Conservation (phyloP, 2,329 filamentous ascomycete species). For the Coniochaeta sp. region DNA sequence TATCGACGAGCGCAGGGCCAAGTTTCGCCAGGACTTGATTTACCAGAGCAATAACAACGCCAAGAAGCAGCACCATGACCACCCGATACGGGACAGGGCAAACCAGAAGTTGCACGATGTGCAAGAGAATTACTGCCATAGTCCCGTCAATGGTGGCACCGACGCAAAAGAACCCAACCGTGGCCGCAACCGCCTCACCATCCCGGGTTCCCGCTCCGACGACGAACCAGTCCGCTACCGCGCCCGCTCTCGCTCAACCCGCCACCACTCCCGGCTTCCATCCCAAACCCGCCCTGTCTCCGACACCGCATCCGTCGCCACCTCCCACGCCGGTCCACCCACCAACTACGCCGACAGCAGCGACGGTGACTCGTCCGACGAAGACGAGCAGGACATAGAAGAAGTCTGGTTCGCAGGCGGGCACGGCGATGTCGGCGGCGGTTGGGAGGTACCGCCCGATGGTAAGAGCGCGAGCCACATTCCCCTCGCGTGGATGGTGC, state of each 20-base stretch:
- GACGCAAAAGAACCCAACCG: not conserved
- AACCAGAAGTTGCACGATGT: constrained; percentile 18
- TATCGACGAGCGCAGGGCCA: constrained; percentile 64
- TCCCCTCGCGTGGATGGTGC: constrained; percentile 61
- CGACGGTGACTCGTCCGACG: constrained; percentile 37
- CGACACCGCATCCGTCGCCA: not conserved
- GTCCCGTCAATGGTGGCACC: constrained; percentile 6
- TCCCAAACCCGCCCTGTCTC: not conserved
- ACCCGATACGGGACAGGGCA: constrained; percentile 10
- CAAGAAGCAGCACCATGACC: not conserved
- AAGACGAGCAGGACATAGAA: constrained; percentile 61
- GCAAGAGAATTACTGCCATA: constrained; percentile 28
- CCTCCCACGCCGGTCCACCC: not conserved
- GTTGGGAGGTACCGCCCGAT: constrained; percentile 54
- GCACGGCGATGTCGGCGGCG: constrained; percentile 73
- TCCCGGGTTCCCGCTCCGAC: not conserved
- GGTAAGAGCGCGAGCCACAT: constrained; percentile 59
- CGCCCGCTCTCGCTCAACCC: constrained; percentile 15
- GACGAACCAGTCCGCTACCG: constrained; percentile 34
- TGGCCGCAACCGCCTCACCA: not conserved
- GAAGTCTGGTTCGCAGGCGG: constrained; percentile 78
- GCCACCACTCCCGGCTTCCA: constrained; percentile 17
- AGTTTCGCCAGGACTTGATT: constrained; percentile 65
- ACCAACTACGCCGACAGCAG: constrained; percentile 16
- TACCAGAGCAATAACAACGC: constrained; percentile 46